A percentile compares a stretch with the other conserved stretches of the same genome.
Conservation (phyloP, 768 basidiomycete genomes). For the Tulasnella sp. region DNA sequence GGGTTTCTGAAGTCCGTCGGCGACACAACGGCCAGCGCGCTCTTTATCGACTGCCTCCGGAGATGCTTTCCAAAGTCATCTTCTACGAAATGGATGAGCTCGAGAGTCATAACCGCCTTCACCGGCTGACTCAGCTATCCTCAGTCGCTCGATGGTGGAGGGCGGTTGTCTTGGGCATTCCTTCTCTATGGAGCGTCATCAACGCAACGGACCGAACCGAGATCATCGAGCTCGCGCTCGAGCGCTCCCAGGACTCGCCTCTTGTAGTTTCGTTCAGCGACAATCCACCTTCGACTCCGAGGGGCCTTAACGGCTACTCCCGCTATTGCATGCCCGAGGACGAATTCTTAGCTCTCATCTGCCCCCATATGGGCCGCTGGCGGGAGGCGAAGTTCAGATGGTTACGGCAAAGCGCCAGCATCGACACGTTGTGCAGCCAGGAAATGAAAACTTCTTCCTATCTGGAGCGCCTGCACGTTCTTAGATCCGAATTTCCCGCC, state of each 20-base stretch:
- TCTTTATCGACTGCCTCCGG: background rate
- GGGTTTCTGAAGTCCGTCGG: background rate
- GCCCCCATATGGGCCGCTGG: background rate
- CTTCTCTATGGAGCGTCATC: background rate
- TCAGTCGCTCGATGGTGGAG: background rate
- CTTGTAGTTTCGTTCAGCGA: background rate
- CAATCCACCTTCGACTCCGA: background rate
- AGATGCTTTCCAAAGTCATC: background rate
- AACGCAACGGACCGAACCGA: background rate
- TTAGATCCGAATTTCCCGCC: background rate
- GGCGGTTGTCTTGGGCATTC: background rate
- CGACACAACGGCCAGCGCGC: background rate
- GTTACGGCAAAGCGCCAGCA: background rate
- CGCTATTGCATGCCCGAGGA: background rate
- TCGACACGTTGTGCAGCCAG: background rate
- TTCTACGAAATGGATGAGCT: background rate
- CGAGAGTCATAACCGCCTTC: background rate
- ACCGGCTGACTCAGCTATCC: background rate
- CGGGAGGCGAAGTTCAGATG: background rate
- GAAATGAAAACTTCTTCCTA: background rate
- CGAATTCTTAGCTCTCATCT: background rate
- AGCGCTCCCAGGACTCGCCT: background rate
- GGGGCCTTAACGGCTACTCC: background rate
- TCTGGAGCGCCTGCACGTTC: background rate
- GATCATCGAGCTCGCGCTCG: background rate